A percentile compares a stretch with the other conserved stretches of the same genome.
Conservation (phyloP, 768 basidiomycete species). For the Pleurotus cornucopiae region DNA sequence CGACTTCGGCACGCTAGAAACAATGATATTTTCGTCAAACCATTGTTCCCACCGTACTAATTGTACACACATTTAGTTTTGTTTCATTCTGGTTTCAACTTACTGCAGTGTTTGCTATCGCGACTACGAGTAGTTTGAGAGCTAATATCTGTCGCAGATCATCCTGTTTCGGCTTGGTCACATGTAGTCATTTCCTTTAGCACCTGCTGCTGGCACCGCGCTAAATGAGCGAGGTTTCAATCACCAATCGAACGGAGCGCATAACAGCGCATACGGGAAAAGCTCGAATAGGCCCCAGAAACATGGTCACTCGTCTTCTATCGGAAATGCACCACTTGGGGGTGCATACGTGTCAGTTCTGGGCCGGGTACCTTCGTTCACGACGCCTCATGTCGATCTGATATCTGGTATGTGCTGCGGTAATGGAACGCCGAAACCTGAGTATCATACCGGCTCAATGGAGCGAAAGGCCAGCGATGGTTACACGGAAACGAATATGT, state of each 20-base stretch:
- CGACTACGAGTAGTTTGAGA: not conserved
- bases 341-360: slow-evolving; percentile 2
- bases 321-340: not conserved
- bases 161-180: not conserved
- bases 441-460: no score
- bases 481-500: no score
- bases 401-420: not conserved
- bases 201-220: not conserved
- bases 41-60: slow-evolving; percentile 7
- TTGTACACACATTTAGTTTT: not conserved
- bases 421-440: no score
- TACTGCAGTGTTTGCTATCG: not conserved
- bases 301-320: not conserved
- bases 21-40: not conserved
- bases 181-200: not conserved
- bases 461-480: no score
- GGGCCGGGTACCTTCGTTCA: not conserved
- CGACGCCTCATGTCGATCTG: slow-evolving; percentile 2
- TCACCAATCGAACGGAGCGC: not conserved
- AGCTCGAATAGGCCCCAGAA: not conserved
- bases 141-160: not conserved
- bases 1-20: slow-evolving; percentile 4
- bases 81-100: not conserved
- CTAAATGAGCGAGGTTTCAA: not conserved
- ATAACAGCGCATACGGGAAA: slow-evolving; percentile 4